Conservation (phyloP, 805 yeast genomes). For the Candida sakaeoensis region DNA sequence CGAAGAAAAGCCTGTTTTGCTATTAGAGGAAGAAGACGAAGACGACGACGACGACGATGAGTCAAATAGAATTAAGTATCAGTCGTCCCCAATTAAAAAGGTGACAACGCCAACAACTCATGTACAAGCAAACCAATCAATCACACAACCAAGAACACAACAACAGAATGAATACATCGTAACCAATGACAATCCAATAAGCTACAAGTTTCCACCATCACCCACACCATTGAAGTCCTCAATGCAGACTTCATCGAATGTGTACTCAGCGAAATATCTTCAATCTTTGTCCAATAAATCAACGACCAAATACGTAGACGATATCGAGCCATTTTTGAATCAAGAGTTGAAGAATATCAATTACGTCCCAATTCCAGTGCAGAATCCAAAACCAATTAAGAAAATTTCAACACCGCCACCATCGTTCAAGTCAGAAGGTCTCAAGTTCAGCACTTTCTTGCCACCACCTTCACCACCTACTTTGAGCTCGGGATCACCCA, state of each 20-base stretch:
- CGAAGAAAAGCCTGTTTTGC: conserved; percentile 20
- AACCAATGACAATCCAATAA: conserved; percentile 43
- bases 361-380: conserved; percentile 41
- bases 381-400: conserved; percentile 16
- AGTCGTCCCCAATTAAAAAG: conserved; percentile 8
- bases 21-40: conserved; percentile 29
- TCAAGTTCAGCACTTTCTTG: conserved; percentile 8
- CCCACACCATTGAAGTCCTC: conserved; percentile 26
- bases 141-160: conserved; percentile 6
- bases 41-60: conserved; percentile 2
- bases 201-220: conserved; percentile 55
- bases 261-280: conserved; percentile 42
- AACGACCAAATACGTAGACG: conserved; percentile 24
- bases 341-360: conserved; percentile 12
- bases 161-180: conserved; percentile 41
- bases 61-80: conserved; percentile 8
- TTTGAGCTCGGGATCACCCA: conserved; percentile 33
- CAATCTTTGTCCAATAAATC: conserved; percentile 23
- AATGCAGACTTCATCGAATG: conserved; percentile 13
- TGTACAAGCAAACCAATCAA: conserved; percentile 6
- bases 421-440: too few species aligned
- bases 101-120: conserved; percentile 7
- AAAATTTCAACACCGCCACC: conserved; percentile 4
- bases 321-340: conserved; percentile 30
- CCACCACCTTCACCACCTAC: conserved; percentile 32